These are phyloP conservation scores for Mikania micrantha DNA, from an alignment of 129 eudicot species.

Conservation along the genomic window DNA sequence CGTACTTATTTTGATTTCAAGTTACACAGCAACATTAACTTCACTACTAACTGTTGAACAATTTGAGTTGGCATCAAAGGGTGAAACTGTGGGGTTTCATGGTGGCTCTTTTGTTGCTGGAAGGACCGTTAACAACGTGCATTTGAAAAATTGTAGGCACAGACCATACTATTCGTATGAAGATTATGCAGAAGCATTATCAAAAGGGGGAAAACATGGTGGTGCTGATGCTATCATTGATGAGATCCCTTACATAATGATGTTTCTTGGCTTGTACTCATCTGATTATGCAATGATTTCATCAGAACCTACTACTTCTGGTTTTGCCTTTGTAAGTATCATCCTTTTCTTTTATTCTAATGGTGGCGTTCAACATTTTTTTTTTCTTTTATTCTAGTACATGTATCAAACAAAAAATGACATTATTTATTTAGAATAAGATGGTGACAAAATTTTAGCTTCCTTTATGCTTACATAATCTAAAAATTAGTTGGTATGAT, in stretches of 20 bases:
- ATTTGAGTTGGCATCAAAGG: slow-evolving; percentile 22
- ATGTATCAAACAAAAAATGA: too few relatives aligned
- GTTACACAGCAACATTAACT: slow-evolving; percentile 49
- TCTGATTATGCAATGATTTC: slow-evolving; percentile 29
- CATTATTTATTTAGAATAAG: too few relatives aligned
- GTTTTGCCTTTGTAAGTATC: slow-evolving; percentile 43
- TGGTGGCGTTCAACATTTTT: too few relatives aligned
- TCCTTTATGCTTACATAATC: too few relatives aligned
- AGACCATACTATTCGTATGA: slow-evolving; percentile 7
- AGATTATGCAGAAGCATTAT: slow-evolving; percentile 30
- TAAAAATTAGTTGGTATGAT: too few relatives aligned
- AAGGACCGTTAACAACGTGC: slow-evolving; percentile 11
- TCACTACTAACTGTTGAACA: slow-evolving; percentile 39
- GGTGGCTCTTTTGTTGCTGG: slow-evolving; percentile 22
- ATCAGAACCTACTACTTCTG: slow-evolving; percentile 14
- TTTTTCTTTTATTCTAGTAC: too few relatives aligned
- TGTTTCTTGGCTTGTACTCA: slow-evolving; percentile 34
- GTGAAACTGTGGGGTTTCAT: slow-evolving; percentile 33
- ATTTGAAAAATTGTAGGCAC: slow-evolving; percentile 15
- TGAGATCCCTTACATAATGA: slow-evolving; percentile 39
- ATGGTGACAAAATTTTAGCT: too few relatives aligned
- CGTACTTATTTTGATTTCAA: slow-evolving; percentile 34
- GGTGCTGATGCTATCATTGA: slow-evolving; percentile 43
- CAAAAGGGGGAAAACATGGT: slow-evolving; percentile 27
- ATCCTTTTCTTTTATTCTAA: too few relatives aligned